phyloP scores from a whole-genome alignment of 108 stramenopile genomes.

The Discostella pseudostelligera region DNA sequence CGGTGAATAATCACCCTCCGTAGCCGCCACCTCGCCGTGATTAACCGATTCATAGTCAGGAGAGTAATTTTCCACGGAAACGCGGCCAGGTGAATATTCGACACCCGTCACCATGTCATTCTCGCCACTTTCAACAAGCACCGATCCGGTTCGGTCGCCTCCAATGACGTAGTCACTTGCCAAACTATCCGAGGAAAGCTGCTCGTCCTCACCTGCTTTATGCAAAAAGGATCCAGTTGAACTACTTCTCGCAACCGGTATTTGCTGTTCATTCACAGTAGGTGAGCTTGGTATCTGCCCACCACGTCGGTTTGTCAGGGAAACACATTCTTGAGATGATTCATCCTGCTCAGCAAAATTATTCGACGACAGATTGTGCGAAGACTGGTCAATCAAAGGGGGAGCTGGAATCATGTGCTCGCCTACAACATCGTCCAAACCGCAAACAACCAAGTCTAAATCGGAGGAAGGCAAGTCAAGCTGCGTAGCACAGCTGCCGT shows the following conservation, averaged over 20 bases:
- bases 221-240: background rate
- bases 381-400: constrained; percentile 1
- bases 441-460: constrained; percentile 83
- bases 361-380: background rate
- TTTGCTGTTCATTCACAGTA: background rate
- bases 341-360: constrained; percentile 8
- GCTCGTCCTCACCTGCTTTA: background rate
- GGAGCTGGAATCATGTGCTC: constrained; percentile 10
- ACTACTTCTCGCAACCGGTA: background rate
- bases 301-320: background rate
- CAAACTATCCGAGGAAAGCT: background rate
- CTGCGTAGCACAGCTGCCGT: constrained; percentile 85
- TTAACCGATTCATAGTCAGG: constrained; percentile 10
- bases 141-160: background rate
- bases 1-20: background rate
- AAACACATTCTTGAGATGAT: background rate
- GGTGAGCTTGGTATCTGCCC: constrained; percentile 3
- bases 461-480: constrained; percentile 88
- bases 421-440: constrained; percentile 46
- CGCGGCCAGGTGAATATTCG: constrained; percentile 4
- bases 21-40: constrained; percentile 5
- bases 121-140: background rate
- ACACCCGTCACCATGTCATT: constrained; percentile 2
- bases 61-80: constrained; percentile 9
- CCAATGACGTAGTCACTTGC: background rate